Evolutionary conservation across 768 basidiomycete genomes (phyloP), one percentile per base, ranked within the genome.

Genomic region (Wakefieldia striispora): DNA sequence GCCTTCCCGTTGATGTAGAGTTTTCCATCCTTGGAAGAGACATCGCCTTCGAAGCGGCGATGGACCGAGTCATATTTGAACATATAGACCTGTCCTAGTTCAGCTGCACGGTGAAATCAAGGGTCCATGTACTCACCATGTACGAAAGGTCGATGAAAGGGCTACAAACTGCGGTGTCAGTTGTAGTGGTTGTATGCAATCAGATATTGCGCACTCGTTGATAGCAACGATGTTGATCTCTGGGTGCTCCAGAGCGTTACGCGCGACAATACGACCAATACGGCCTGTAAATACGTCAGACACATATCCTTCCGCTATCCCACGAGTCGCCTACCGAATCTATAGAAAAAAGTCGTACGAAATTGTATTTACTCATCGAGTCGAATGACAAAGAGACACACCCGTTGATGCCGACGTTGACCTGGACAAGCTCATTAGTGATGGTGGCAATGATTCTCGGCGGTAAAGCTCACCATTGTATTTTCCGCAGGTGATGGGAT

Each of bases 351-450:
- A 42, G 50, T n/a, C 36, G 10, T n/a, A 27, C 3, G 16, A 19
- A 43, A 49, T 66, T 20, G 64, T 51, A 55, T 56, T 21, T 40
- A 24, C 43, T 49, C 4, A 8, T 46, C 53, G 17, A 29, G 33
- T 24, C 3, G 20, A 21, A 47, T n/a, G 45, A 23, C 21, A 47
- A 55, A 17, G 48, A 45, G 33, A 59, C 82, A 59, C 75, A 95
- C 91, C 93, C 93, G 75, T 97, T 97, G 78, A 97, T 97, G 62
- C 94, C 94, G 70, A 94, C 92, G 75, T 91, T 88, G 75, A 92
- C 85, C 70, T 75, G 38, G 6, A 29, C 35, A 4, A 21, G 1
- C 16, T 24, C 2, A 11, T 66, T 1, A 66, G 40, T 23, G 35
- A 53, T 20, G n/a, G 6, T 1, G 31, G 34, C 3, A 1, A 16